Conservation (phyloP, 2,329 filamentous ascomycete species). For the Colletotrichum sansevieriae region DNA sequence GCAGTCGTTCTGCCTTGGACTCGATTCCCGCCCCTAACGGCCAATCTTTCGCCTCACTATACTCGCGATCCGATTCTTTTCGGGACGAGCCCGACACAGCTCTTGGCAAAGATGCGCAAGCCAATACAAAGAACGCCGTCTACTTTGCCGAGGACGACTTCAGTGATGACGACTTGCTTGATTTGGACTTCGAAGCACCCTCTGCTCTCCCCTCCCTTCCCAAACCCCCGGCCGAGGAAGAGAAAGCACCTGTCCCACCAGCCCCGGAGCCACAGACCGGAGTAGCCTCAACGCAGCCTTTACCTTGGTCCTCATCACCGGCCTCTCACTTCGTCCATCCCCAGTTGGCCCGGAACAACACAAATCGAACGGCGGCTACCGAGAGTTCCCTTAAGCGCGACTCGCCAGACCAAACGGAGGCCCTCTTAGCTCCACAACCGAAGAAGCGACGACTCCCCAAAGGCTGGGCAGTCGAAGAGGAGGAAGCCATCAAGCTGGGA, state of each 20-base stretch:
- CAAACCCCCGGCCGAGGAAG: slow-evolving; percentile 46
- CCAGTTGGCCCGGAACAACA: slow-evolving; percentile 36
- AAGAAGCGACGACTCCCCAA: slow-evolving; percentile 79
- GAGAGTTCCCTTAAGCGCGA: slow-evolving; percentile 57
- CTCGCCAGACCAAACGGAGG: slow-evolving; percentile 50
- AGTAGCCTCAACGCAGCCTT: slow-evolving; percentile 43
- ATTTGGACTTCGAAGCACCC: slow-evolving; percentile 75
- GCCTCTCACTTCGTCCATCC: slow-evolving; percentile 61
- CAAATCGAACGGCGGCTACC: slow-evolving; percentile 42
- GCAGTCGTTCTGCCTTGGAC: slow-evolving; percentile 29
- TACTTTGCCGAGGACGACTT: slow-evolving; percentile 86
- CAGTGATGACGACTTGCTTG: slow-evolving; percentile 84
- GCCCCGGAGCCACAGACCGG: slow-evolving; percentile 31
- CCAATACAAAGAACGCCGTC: slow-evolving; percentile 54
- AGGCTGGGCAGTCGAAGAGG: slow-evolving; percentile 44
- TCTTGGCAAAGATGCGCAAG: slow-evolving; percentile 31
- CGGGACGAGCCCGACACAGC: slow-evolving; percentile 51
- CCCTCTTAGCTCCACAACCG: slow-evolving; percentile 51
- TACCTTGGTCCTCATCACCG: slow-evolving; percentile 82
- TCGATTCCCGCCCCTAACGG: slow-evolving; percentile 13
- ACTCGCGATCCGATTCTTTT: slow-evolving; percentile 63
- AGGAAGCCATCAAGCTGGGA: slow-evolving; percentile 45
- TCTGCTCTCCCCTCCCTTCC: slow-evolving; percentile 57
- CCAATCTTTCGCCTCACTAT: slow-evolving; percentile 55
- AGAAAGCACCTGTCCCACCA: slow-evolving; percentile 41